A percentile compares a stretch with the other conserved stretches of the same genome.
Evolutionary conservation across 2,329 filamentous ascomycete genomes (phyloP).

Genomic region (Tolypocladium guangdongense): DNA sequence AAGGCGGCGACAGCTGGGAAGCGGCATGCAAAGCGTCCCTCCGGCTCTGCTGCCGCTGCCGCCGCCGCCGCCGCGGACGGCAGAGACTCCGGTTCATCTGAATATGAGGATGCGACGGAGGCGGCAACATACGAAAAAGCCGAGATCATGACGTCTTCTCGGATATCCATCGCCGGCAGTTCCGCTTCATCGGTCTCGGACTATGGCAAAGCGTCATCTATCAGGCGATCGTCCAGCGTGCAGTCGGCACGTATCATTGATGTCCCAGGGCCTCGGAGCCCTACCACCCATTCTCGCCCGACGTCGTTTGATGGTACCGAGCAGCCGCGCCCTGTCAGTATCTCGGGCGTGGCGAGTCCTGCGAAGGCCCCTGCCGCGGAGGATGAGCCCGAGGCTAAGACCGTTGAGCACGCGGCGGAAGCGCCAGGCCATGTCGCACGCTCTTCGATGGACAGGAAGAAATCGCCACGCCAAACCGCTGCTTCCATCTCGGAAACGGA

Average conservation of each 20-base stretch:
- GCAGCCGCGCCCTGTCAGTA: constrained; percentile 27
- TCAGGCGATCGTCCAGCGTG: constrained; percentile 34
- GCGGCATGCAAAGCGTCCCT: background rate
- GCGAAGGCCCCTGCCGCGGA: constrained; percentile 24
- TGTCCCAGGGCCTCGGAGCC: constrained; percentile 40
- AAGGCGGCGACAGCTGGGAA: too few species aligned
- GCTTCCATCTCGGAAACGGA: constrained; percentile 34
- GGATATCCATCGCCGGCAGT: constrained; percentile 43
- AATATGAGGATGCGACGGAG: constrained; percentile 32
- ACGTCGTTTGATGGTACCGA: constrained; percentile 35
- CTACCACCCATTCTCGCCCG: constrained; percentile 33
- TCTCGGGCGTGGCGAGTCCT: constrained; percentile 28
- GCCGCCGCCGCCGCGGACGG: background rate
- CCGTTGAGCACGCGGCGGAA: constrained; percentile 2
- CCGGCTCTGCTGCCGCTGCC: background rate
- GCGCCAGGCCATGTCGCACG: constrained; percentile 7
- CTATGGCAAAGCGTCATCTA: constrained; percentile 25
- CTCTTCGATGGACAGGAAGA: constrained; percentile 17
- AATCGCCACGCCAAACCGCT: constrained; percentile 15
- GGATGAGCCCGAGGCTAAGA: constrained; percentile 23
- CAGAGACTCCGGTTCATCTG: constrained; percentile 7
- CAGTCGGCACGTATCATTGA: constrained; percentile 49
- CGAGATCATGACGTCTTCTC: constrained; percentile 44
- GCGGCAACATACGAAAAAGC: constrained; percentile 42
- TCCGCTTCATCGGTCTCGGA: constrained; percentile 40